Base-by-base conservation (phyloP, 2,329 filamentous ascomycete genomes). In the Aspergillus tamarii region DNA sequence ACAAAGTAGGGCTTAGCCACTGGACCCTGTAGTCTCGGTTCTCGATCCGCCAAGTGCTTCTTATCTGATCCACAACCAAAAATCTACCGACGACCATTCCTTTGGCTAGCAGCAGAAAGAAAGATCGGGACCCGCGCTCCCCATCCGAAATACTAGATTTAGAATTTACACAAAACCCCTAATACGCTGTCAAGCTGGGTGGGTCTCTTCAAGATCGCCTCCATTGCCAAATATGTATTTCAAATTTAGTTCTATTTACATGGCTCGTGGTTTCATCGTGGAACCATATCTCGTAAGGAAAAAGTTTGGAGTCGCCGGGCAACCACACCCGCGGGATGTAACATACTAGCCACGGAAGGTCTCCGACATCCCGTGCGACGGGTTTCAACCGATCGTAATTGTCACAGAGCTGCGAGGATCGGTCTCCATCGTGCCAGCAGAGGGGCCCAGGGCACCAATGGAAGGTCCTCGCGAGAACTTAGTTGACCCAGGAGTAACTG, bases 401-500 rank as follows among this genome's bases (percentile, higher is more conserved):
- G 16, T 19, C 39, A 41, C 36, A 9, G 16, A 0, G 36, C 7
- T 9, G 36, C 36, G 45, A 48, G 12, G 21, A 8, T 16, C 11
- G 19, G 23, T 12, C 19, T 52, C 48, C 16, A 11, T 32, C 8
- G 28, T 10, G 12, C 48, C 5, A 12, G 1, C 11, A 21, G 4
- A n/a, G 10, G 9, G 48, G 12, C 28, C 48, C 28, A 32, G 16
- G 16, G 6, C 11, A 14, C 5, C 28, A 19, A n/a, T 28, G 16
- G 19, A 8, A 32, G 8, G 3, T 52, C 28, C n/a, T 19, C 48
- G 48, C 21, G 8, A 41, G 16, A 41, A 5, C 34, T 52, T 52
- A 52, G 16, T 52, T 52, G 10, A 72, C 70, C 71, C 72, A 74
- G 21, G 70, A 14, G 57, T 72, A 74, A 16, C 55, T 62, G 60